Conservation (phyloP, 441 rosid species). For the Pelargonium fulgidum region DNA sequence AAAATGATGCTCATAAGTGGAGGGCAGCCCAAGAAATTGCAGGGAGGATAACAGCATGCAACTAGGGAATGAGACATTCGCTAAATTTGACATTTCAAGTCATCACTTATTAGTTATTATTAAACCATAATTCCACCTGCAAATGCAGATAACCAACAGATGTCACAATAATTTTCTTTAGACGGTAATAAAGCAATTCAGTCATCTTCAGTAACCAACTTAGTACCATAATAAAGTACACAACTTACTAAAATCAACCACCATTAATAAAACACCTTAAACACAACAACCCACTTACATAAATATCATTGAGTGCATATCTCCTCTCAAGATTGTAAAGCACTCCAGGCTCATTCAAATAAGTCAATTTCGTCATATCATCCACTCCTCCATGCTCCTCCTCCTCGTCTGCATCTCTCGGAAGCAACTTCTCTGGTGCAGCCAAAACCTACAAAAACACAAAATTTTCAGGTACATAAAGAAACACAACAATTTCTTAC, state of each 20-base stretch:
- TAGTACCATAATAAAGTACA: too few species aligned
- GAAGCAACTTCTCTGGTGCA: background rate
- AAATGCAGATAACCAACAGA: background rate
- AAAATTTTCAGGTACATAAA: too few species aligned
- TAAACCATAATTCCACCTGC: background rate
- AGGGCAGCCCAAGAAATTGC: background rate
- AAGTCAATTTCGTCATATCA: slow-evolving; percentile 91
- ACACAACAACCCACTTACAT: slow-evolving; percentile 27
- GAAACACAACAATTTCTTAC: background rate
- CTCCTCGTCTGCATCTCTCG: slow-evolving; percentile 3
- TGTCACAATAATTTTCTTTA: background rate
- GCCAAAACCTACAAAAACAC: background rate
- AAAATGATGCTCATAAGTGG: background rate
- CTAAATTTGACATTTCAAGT: too few species aligned
- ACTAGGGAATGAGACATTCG: too few species aligned
- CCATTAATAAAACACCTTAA: background rate
- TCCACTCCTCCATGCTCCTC: slow-evolving; percentile 49
- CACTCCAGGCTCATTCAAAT: slow-evolving; percentile 93
- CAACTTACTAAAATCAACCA: background rate
- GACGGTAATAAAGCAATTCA: background rate
- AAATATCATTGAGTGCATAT: slow-evolving; percentile 69
- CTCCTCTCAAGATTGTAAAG: slow-evolving; percentile 60
- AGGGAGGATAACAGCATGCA: background rate
- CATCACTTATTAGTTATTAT: background rate
- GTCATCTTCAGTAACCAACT: background rate